These are phyloP conservation scores for Tulasnella sp. DNA, from an alignment of 768 basidiomycete species.

Conservation along the genomic window DNA sequence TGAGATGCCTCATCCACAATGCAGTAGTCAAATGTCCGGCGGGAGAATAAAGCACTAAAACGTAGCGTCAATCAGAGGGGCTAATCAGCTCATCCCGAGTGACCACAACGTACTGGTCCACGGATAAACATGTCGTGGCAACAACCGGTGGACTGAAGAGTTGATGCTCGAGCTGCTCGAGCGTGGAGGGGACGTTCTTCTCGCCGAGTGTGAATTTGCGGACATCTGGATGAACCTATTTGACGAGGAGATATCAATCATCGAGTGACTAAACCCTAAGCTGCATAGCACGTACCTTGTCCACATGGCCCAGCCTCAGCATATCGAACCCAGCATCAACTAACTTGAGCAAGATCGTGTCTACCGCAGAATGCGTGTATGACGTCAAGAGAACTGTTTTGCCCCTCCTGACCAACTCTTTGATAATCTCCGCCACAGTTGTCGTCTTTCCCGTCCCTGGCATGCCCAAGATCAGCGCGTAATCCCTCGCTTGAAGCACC, in stretches of 20 bases:
- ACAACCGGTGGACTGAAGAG: slow-evolving; percentile 86
- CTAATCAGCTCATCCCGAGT: neutral
- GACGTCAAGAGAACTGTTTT: slow-evolving; percentile 84
- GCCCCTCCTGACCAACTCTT: slow-evolving; percentile 61
- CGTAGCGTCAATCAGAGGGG: neutral
- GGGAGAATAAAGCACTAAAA: slow-evolving; percentile 67
- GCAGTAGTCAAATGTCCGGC: slow-evolving; percentile 86
- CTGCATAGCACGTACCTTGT: slow-evolving; percentile 52
- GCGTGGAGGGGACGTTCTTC: slow-evolving; percentile 44
- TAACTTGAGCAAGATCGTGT: slow-evolving; percentile 87
- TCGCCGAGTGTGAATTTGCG: slow-evolving; percentile 58
- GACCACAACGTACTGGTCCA: slow-evolving; percentile 68
- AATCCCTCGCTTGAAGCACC: slow-evolving; percentile 73
- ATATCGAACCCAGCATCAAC: slow-evolving; percentile 56
- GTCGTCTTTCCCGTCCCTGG: slow-evolving; percentile 98
- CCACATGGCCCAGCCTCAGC: slow-evolving; percentile 76
- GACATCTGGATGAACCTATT: slow-evolving; percentile 80
- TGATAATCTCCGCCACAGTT: slow-evolving; percentile 81
- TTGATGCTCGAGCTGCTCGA: slow-evolving; percentile 76
- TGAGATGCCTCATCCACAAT: slow-evolving; percentile 98
- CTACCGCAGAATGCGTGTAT: slow-evolving; percentile 97
- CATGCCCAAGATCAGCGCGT: slow-evolving; percentile 91
- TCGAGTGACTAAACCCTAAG: neutral
- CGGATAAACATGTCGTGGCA: slow-evolving; percentile 87
- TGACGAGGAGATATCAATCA: neutral